Percentiles rank a stretch among this genome's conserved stretches.
These are phyloP conservation scores for Aegle marmelos DNA, from an alignment of 345 rosid species.

Conservation along the genomic window DNA sequence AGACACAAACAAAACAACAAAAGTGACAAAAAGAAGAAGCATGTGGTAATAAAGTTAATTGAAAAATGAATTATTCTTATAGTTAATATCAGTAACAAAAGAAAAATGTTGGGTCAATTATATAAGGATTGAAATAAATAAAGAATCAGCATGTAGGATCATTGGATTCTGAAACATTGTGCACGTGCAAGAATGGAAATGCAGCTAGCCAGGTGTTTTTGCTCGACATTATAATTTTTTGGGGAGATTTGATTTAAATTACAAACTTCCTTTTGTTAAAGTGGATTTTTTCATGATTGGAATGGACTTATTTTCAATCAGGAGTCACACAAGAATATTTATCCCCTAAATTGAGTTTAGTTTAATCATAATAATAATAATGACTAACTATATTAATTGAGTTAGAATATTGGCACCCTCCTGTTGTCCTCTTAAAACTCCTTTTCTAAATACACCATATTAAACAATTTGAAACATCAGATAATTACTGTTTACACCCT, in stretches of 20 bases:
- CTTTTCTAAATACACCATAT: no score
- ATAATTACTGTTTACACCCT: no score
- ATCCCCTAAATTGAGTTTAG: no score
- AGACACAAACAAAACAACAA: neutral
- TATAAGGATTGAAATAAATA: no score
- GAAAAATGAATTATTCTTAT: no score
- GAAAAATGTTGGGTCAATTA: no score
- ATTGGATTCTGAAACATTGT: neutral
- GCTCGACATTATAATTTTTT: neutral
- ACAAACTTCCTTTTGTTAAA: slow-evolving; percentile 3
- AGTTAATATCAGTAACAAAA: no score
- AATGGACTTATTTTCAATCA: neutral
- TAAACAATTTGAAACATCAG: no score
- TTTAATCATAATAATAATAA: no score
- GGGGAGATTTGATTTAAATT: neutral
- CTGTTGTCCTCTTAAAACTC: no score
- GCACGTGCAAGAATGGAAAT: neutral
- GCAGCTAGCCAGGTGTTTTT: neutral
- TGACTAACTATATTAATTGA: no score
- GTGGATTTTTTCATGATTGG: neutral
- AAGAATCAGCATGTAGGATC: neutral
- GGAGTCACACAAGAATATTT: neutral
- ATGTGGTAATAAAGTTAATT: neutral
- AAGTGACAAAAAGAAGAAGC: neutral
- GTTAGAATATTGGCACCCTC: no score